Base-by-base conservation (phyloP, 192 early-diverging fungal genomes). In the Gigaspora rosea region DNA sequence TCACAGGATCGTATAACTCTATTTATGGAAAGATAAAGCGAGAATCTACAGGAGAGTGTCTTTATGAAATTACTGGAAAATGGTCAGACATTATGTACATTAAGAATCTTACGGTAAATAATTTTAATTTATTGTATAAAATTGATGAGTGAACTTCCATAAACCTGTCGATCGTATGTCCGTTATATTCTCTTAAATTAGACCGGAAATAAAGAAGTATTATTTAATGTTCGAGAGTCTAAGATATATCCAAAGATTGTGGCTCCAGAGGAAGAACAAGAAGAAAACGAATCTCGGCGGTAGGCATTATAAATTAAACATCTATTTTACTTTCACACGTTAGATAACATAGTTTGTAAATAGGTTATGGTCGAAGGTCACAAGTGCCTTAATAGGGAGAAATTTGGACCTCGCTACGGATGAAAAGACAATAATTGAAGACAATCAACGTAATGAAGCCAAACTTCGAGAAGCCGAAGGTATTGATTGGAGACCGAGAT, bases 31-130 rank as follows among this genome's bases (percentile, higher is more conserved):
- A 94, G 52, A 95, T 97, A 81, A 92, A 91, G 72, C 86, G 86
- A 69, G 89, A 89, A 50, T 90, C 91, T 9, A 90, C 92, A 33
- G 88, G 87, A 11, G 91, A 96, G 77, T 81, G 79, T 0, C 82
- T 97, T 49, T 93, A 91, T 75, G 92, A 92, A n/a, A 89, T 97
- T 66, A 84, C 85, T 22, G 97, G 97, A 46, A 92, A 92, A 77
- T 98, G 97, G 97, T 89, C 92, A 27, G 90, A 91, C 27, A 82
- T 85, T 36, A 89, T 95, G 46, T 86, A 87, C 47, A 84, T 90
- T 47, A 90, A 88, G 65, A 82, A 80, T 78, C 76, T 75, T 79
- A 80, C 58, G 69, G 78, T 79, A 78, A 48, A 33, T 32, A 15
- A 18, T 7, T 27, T 15, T 48, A 35, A 1, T 22, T 22, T 11